phyloP scores from a whole-genome alignment of 208 protist species.

The Acanthamoeba lugdunensis region DNA sequence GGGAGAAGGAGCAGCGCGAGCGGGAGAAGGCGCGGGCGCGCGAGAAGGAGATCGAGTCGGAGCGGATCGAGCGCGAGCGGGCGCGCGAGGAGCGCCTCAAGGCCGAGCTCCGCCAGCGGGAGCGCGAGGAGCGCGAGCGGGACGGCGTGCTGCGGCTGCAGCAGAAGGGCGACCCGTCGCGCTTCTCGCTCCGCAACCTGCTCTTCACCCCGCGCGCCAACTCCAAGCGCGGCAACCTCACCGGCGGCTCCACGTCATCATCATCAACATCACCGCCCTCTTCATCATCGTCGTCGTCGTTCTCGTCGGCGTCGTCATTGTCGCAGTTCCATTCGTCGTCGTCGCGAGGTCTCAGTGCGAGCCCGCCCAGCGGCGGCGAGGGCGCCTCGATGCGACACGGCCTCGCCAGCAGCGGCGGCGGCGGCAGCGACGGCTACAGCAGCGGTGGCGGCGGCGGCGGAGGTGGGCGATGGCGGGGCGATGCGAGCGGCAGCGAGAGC shows the following conservation, averaged over 20 bases:
- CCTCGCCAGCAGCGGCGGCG: background rate
- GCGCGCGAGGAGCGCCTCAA: conserved; percentile 50
- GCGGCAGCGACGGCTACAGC: background rate
- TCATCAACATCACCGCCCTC: background rate
- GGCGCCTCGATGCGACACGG: background rate
- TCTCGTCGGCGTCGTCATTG: background rate
- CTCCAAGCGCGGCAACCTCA: conserved; percentile 41
- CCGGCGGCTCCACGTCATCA: too few species aligned
- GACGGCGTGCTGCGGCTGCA: background rate
- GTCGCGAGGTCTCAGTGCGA: background rate
- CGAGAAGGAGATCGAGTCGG: conserved; percentile 37
- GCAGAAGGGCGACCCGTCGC: conserved; percentile 7
- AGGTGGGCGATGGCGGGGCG: background rate
- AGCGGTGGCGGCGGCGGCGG: background rate
- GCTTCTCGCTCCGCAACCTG: conserved; percentile 37
- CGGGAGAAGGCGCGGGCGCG: conserved; percentile 1
- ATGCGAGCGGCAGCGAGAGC: background rate
- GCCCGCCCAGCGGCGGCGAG: background rate
- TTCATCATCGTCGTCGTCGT: background rate
- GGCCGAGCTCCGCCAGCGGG: conserved; percentile 15
- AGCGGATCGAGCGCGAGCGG: conserved; percentile 35
- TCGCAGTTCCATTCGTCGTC: background rate
- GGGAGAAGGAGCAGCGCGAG: background rate
- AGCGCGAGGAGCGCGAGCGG: conserved; percentile 24
- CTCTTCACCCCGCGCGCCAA: conserved; percentile 52